Base-by-base conservation (phyloP, 1,284 basidiomycete species). In the Marasmius sp. region DNA sequence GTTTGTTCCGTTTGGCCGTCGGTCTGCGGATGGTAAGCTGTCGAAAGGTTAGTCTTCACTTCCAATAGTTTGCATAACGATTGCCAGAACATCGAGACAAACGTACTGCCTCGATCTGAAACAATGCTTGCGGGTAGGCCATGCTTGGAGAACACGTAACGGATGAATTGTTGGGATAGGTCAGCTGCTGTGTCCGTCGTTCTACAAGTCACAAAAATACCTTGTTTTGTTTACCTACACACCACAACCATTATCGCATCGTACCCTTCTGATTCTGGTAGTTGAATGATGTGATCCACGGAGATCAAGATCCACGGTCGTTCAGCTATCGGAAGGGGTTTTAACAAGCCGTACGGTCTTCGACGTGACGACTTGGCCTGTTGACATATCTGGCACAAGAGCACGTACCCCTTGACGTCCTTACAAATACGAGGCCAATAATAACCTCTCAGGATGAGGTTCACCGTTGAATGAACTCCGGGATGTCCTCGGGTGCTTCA, bases 401-500 rank as follows among this genome's bases (percentile, higher is more conserved):
- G 27, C 27, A 27, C 27, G 5, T 27, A 27, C 2, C 27, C 27
- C 5, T 27, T 27, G 2, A 27, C 27, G 27, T 27, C 27, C 5
- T 27, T 27, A 2, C 27, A 5, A 27, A 27, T 27, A 2, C 27
- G 2, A 5, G 27, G 27, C 27, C 27, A 27, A 5, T 27, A 27
- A 27, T 27, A 27, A 5, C 27, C 27, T 27, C 27, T 37, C 3
- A 50, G 14, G 9, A 72, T 57, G 9, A 66, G 48, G 57, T 68
- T 60, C 10, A 62, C 36, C 1, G 75, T 79, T 60, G 73, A 76
- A 7, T 57, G 53, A 14, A 63, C 58, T 6, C 78, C 77, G 10
- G 67, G 72, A 64, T 80, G 78, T 27, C 27, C 27, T 27, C 27
- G 2, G 5, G 27, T 27, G 27, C 27, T 27, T 27, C 27, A 27